Evolutionary conservation across 2,329 filamentous ascomycete genomes (phyloP), one percentile per base, ranked within the genome.

Genomic region (Scedosporium aurantiacum): DNA sequence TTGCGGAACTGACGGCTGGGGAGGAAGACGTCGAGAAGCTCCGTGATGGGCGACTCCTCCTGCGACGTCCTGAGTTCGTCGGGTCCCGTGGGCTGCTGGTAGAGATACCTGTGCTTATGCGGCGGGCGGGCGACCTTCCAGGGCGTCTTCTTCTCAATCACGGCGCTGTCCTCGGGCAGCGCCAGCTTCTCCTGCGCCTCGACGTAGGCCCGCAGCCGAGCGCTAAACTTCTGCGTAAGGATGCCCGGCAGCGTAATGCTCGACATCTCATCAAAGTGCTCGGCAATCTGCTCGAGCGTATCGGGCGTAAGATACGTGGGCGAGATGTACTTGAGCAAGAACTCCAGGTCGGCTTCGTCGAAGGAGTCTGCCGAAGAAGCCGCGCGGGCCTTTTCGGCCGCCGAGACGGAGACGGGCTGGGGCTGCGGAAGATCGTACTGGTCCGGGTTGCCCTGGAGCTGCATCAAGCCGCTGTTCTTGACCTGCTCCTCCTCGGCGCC

Each of bases 31-130:
- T 96, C 85, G 10, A 97, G 74, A 7, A 99, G 79, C 71, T 95
- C 90, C 61, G 87, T 84, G 63, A 95, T 80, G 0, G 90, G 82
- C 14, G 82, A 82, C 58, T 77, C 73, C 54, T 79, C 74, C 50
- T 73, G 66, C 3, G 70, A 68, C 4, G 71, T 69, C 56, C 72
- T 72, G 58, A 72, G 66, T 58, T 75, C 67, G 62, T 73, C 64
- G 57, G 73, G 64, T 60, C 74, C 73, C 58, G 69, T 79, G 66
- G 75, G 77, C 66, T 91, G 85, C 63, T 90, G 82, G 74, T 94
- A 99, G 2, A 96, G 79, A 72, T 88, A 99, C 14, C 92, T 89
- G 70, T 97, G 91, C 77, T 99, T 99, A 76, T 99, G 92, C 0
- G 94, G 94, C 45, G 94, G 94, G 37, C 84, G 82, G 5, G 94